These are phyloP conservation scores for Albugo candida DNA, from an alignment of 352 stramenopile genomes.

Conservation along the genomic window DNA sequence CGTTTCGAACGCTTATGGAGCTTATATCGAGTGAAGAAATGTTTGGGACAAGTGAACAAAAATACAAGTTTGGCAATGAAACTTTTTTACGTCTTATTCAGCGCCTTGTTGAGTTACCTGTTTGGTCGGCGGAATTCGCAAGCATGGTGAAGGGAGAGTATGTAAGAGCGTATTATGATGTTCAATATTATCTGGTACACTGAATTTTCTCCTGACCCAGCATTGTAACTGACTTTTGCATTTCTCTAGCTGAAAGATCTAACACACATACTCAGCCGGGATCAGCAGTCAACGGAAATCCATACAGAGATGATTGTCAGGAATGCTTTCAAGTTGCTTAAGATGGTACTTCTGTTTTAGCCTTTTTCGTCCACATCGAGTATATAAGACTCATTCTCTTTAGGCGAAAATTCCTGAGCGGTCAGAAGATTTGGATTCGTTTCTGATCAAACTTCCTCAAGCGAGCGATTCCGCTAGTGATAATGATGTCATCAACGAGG, in stretches of 20 bases:
- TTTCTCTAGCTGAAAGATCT: constrained; percentile 32
- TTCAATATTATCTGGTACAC: constrained; percentile 73
- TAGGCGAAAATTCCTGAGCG: constrained; percentile 48
- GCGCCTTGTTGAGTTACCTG: constrained; percentile 18
- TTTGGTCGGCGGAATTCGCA: constrained; percentile 27
- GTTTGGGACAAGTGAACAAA: constrained; percentile 4
- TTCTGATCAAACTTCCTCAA: constrained; percentile 32
- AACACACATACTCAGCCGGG: constrained; percentile 31
- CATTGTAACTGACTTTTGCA: neutral
- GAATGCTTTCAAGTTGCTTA: constrained; percentile 23
- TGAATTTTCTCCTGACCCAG: neutral
- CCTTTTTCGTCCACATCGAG: neutral
- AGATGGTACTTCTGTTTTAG: constrained; percentile 6
- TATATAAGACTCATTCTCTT: constrained; percentile 15
- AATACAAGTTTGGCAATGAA: constrained; percentile 51
- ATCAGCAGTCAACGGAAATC: constrained; percentile 9
- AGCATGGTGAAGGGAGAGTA: constrained; percentile 78
- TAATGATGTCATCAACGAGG: constrained; percentile 24
- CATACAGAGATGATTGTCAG: constrained; percentile 11
- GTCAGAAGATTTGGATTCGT: constrained; percentile 36
- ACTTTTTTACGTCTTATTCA: constrained; percentile 64
- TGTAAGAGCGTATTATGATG: constrained; percentile 59
- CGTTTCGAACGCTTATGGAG: constrained; percentile 78
- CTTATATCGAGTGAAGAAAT: constrained; percentile 63
- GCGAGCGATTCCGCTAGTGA: constrained; percentile 4